Evolutionary conservation across 2,329 filamentous ascomycete species (phyloP).

Genomic region (Aspergillus chevalieri): DNA sequence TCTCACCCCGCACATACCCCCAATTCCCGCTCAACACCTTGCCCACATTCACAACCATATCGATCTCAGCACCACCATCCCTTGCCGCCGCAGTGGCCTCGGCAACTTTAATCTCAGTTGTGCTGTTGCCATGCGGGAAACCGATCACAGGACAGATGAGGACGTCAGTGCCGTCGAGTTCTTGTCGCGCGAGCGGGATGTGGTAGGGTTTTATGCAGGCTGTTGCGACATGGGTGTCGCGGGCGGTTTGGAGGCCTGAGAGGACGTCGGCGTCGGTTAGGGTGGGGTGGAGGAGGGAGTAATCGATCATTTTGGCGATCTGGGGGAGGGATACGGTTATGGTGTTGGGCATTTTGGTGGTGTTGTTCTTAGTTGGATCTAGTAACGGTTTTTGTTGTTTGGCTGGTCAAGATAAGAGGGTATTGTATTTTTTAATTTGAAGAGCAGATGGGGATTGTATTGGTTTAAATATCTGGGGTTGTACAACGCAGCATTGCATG

Average conservation of each 20-base stretch:
- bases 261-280: conserved; percentile 53
- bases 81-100: conserved; percentile 47
- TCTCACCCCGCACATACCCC: conserved; percentile 51
- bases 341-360: conserved; percentile 6
- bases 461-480: too few species aligned
- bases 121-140: conserved; percentile 56
- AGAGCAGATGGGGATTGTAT: too few species aligned
- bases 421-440: too few species aligned
- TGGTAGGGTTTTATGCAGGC: conserved; percentile 56
- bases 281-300: conserved; percentile 57
- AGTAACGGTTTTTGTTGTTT: too few species aligned
- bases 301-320: conserved; percentile 46
- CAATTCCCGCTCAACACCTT: conserved; percentile 53
- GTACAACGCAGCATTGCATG: too few species aligned
- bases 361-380: too few species aligned
- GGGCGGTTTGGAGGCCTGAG: conserved; percentile 45
- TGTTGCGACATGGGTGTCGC: conserved; percentile 47
- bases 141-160: conserved; percentile 54
- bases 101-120: conserved; percentile 48
- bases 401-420: too few species aligned
- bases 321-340: conserved; percentile 29
- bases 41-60: conserved; percentile 56
- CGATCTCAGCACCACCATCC: conserved; percentile 50
- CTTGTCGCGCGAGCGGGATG: conserved; percentile 44
- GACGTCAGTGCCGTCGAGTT: conserved; percentile 46